These are phyloP conservation scores for Gymnopilus junonius DNA, from an alignment of 768 basidiomycete genomes.

Conservation along the genomic window DNA sequence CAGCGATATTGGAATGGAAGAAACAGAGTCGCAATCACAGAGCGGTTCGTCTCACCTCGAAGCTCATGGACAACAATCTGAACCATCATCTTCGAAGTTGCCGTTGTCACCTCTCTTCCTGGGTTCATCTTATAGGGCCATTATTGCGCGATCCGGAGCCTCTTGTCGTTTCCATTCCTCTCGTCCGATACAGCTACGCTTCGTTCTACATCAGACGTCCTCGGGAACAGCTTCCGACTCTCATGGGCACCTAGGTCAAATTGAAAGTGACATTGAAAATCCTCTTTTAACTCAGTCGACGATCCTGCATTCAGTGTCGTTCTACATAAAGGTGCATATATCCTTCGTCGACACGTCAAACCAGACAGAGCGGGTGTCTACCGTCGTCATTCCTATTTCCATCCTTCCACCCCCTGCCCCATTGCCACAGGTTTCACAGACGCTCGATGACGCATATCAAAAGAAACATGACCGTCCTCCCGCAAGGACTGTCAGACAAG, in stretches of 20 bases:
- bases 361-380: constrained; percentile 69
- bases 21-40: constrained; percentile 37
- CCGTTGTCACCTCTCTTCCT: constrained; percentile 42
- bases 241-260: constrained; percentile 46
- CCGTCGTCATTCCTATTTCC: constrained; percentile 67
- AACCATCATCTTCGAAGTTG: constrained; percentile 42
- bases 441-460: constrained; percentile 75
- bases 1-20: constrained; percentile 31
- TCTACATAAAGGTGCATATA: constrained; percentile 71
- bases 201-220: constrained; percentile 74
- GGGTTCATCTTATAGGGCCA: constrained; percentile 49
- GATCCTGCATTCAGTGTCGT: constrained; percentile 81
- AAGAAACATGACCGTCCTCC: constrained; percentile 91
- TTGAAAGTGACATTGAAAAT: constrained; percentile 66
- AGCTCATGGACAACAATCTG: constrained; percentile 24
- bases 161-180: constrained; percentile 88
- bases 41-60: constrained; percentile 22
- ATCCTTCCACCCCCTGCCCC: constrained; percentile 78
- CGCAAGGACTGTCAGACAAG: constrained; percentile 65
- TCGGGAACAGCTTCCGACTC: constrained; percentile 55
- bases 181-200: constrained; percentile 74
- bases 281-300: constrained; percentile 81
- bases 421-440: constrained; percentile 77
- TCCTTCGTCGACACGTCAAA: constrained; percentile 78
- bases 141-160: constrained; percentile 86